phyloP scores from a whole-genome alignment of 2,329 filamentous ascomycete genomes.

The Talaromyces piceae region DNA sequence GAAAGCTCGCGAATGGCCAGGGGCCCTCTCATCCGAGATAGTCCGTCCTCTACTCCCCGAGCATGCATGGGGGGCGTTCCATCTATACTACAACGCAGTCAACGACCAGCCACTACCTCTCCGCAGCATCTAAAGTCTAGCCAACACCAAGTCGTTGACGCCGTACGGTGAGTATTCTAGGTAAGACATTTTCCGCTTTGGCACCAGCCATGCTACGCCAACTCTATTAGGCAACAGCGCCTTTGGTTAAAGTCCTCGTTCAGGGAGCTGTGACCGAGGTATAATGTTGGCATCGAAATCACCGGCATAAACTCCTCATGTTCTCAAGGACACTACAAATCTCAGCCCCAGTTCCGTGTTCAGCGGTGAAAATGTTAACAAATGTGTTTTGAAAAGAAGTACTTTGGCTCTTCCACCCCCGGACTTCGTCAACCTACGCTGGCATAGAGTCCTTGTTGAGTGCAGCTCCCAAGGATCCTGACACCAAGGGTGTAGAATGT shows the following conservation, averaged over 20 bases:
- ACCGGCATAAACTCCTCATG: constrained; percentile 42
- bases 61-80: constrained; percentile 98
- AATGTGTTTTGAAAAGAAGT: constrained; percentile 77
- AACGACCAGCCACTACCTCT: constrained; percentile 74
- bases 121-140: constrained; percentile 88
- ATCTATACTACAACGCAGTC: constrained; percentile 91
- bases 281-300: constrained; percentile 96
- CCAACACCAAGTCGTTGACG: constrained; percentile 95
- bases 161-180: constrained; percentile 89
- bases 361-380: constrained; percentile 84
- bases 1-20: constrained; percentile 79
- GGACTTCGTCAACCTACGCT: constrained; percentile 76
- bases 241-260: constrained; percentile 77
- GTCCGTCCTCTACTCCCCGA: constrained; percentile 96
- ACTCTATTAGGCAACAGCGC: constrained; percentile 91
- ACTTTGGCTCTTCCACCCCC: constrained; percentile 94
- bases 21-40: constrained; percentile 66
- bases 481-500: no score
- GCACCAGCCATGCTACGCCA: constrained; percentile 98
- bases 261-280: no score
- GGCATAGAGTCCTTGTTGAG: constrained; percentile 54
- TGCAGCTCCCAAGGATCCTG: neutral
- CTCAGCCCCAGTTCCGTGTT: constrained; percentile 67
- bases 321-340: neutral
- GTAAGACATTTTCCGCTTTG: constrained; percentile 93